Evolutionary conservation across 2,329 filamentous ascomycete genomes (phyloP), one percentile per base, ranked within the genome.

Genomic region (Pyrenophora teres): DNA sequence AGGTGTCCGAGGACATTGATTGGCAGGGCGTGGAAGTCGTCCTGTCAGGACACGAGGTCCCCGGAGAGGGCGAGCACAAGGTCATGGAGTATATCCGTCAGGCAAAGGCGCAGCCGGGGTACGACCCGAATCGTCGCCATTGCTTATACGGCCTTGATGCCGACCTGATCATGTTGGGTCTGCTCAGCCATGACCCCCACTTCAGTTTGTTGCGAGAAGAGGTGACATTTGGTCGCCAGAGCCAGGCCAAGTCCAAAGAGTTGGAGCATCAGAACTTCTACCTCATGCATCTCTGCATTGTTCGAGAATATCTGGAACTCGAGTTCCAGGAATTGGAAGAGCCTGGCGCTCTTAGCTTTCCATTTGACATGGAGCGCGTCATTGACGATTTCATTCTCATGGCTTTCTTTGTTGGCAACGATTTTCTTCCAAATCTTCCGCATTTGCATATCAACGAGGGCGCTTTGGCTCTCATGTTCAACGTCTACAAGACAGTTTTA

Each of bases 31-130:
- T 95, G 60, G 92, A 97, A 71, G 87, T 99, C 64, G 92, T 99
- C 46, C 83, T 99, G 52, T 99, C 94, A 5, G 94, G 95, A 47
- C 95, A 99, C 71, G 95, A 99, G 75, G 93, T 97, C 21, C 94
- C 94, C 6, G 94, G 94, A 65, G 95, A 99, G 77, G 94, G 94
- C 66, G 94, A 99, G 76, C 94, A 99, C 80, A 99, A 99, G 79
- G 96, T 99, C 76, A 99, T 99, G 94, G 95, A 99, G 76, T 99
- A 99, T 76, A 99, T 99, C 74, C 89, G 94, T 64, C 90, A 95
- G 75, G 90, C 94, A 57, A 97, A 97, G 80, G 92, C 93, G 41
- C 94, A 99, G 75, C 90, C 90, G 2, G 85, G 87, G 58, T 99
- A 99, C 75, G 87, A 96, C 73, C 84, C 90, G 42, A 97, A 99